Percentiles rank a stretch among this genome's conserved stretches.
Evolutionary conservation across 1,284 basidiomycete genomes (phyloP).

Genomic region (Rhodotorula sp.): DNA sequence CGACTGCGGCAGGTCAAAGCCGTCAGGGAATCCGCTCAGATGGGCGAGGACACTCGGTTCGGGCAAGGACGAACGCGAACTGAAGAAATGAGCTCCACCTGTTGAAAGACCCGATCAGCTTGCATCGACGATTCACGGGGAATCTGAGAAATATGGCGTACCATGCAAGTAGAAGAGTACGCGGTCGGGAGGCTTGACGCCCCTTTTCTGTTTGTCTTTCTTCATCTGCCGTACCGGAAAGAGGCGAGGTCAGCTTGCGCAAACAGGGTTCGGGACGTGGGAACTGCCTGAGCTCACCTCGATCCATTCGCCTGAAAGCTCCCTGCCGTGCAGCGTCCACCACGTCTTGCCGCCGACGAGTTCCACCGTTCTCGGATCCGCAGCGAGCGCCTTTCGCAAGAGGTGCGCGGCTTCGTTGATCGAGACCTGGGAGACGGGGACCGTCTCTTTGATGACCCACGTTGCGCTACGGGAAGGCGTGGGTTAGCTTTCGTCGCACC

Average conservation of each 20-base stretch:
- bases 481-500: background rate
- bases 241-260: background rate
- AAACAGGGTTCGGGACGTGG: background rate
- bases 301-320: constrained; percentile 46
- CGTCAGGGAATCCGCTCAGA: no score
- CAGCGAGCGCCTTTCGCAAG: constrained; percentile 48
- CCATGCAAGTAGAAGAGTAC: constrained; percentile 34
- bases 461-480: constrained; percentile 28
- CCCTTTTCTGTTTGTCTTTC: constrained; percentile 49
- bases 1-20: constrained; percentile 39
- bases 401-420: constrained; percentile 49
- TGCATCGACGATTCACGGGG: background rate
- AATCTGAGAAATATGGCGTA: background rate
- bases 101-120: background rate
- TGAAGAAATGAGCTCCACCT: constrained; percentile 53
- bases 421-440: constrained; percentile 47
- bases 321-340: constrained; percentile 42
- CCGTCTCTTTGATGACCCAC: constrained; percentile 50
- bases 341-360: constrained; percentile 45
- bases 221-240: constrained; percentile 47
- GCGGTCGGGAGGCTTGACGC: constrained; percentile 14
- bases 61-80: constrained; percentile 28
- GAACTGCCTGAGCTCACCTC: constrained; percentile 44
- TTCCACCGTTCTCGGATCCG: constrained; percentile 47
- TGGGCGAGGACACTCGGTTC: no score